These are phyloP conservation scores for Talaromyces borbonicus DNA, from an alignment of 495 filamentous ascomycete species.

Conservation along the genomic window DNA sequence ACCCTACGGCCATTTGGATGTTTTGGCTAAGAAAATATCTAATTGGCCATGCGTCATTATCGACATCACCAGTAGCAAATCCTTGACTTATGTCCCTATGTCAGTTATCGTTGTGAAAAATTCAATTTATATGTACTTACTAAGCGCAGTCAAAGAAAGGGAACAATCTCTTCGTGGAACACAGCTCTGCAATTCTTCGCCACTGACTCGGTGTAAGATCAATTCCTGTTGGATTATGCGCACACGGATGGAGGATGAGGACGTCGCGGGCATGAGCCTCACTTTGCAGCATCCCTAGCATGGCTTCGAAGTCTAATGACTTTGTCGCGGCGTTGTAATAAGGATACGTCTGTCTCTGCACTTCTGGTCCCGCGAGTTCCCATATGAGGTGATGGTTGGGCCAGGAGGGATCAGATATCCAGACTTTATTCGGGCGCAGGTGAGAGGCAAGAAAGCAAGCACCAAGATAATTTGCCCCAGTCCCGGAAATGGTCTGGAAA, in stretches of 20 bases:
- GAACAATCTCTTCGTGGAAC: conserved; percentile 20
- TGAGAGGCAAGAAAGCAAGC: conserved; percentile 55
- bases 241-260: conserved; percentile 32
- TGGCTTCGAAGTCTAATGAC: conserved; percentile 15
- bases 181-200: conserved; percentile 19
- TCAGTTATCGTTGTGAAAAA: no score
- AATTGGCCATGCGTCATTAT: conserved; percentile 31
- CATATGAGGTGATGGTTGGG: conserved; percentile 23
- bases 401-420: conserved; percentile 23
- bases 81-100: no score
- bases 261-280: conserved; percentile 17
- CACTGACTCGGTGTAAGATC: conserved; percentile 28
- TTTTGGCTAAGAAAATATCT: conserved; percentile 20
- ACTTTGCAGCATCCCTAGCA: conserved; percentile 12
- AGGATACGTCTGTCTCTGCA: conserved; percentile 16
- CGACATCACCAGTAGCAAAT: conserved; percentile 29
- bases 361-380: conserved; percentile 10
- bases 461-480: conserved; percentile 71
- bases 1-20: conserved; percentile 15
- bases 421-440: conserved; percentile 15
- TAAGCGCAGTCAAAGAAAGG: conserved; percentile 36
- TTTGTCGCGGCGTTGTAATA: conserved; percentile 18
- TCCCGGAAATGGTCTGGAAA: conserved; percentile 72
- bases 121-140: no score
- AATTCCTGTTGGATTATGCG: conserved; percentile 35